Evolutionary conservation across 2,329 filamentous ascomycete genomes (phyloP).

Genomic region (Xylaria sp.): DNA sequence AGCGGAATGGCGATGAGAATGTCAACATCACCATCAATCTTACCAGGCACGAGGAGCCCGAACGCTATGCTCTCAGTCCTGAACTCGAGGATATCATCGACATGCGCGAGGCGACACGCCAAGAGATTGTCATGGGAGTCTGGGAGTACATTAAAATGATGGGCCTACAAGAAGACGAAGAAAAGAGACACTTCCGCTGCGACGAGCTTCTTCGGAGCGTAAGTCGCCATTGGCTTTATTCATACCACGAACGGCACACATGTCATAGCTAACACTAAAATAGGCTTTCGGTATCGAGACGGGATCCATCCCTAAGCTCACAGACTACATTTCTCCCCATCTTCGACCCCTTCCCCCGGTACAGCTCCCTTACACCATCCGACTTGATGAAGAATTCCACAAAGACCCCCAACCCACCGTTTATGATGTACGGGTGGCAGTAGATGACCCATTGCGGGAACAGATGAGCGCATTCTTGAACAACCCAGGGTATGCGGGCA

Average conservation of each 20-base stretch:
- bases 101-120: slow-evolving; percentile 84
- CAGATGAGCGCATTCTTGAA: slow-evolving; percentile 73
- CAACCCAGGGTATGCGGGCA: slow-evolving; percentile 75
- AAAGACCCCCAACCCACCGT: slow-evolving; percentile 80
- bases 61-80: slow-evolving; percentile 83
- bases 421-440: slow-evolving; percentile 86
- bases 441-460: slow-evolving; percentile 83
- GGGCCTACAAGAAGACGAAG: slow-evolving; percentile 91
- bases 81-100: slow-evolving; percentile 87
- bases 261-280: slow-evolving; percentile 43
- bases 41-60: slow-evolving; percentile 83
- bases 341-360: slow-evolving; percentile 83
- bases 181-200: slow-evolving; percentile 91
- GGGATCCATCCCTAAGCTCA: slow-evolving; percentile 87
- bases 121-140: slow-evolving; percentile 88
- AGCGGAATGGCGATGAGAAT: slow-evolving; percentile 91
- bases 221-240: slow-evolving; percentile 48
- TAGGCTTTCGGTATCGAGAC: slow-evolving; percentile 78
- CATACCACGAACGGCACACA: slow-evolving; percentile 4
- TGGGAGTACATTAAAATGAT: slow-evolving; percentile 95
- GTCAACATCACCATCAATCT: slow-evolving; percentile 91
- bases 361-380: slow-evolving; percentile 89
- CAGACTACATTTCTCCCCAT: slow-evolving; percentile 82
- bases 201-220: slow-evolving; percentile 85
- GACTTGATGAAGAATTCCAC: slow-evolving; percentile 87